These are phyloP conservation scores for Abrus precatorius DNA, from an alignment of 306 rosid species.

Conservation along the genomic window DNA sequence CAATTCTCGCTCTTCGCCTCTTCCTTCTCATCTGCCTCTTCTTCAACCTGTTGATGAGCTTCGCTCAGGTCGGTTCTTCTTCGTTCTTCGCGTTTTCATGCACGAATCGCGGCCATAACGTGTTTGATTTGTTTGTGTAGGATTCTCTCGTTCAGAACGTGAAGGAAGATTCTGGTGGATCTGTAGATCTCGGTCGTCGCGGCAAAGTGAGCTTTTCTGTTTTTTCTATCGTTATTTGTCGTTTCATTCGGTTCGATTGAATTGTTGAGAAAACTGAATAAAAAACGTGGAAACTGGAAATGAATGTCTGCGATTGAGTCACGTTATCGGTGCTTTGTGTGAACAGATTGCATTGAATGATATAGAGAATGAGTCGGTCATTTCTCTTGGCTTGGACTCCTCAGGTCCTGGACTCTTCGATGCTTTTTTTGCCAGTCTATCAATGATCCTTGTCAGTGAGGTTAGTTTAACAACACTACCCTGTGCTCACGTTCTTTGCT, in stretches of 20 bases:
- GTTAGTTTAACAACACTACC: slow-evolving; percentile 57
- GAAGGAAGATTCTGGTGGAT: slow-evolving; percentile 59
- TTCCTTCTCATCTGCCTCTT: slow-evolving; percentile 49
- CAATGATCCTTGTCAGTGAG: slow-evolving; percentile 97
- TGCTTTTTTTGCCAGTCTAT: slow-evolving; percentile 88
- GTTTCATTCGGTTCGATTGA: slow-evolving; percentile 25
- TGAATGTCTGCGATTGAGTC: slow-evolving; percentile 11
- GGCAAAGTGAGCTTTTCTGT: slow-evolving; percentile 62
- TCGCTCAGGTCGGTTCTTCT: slow-evolving; percentile 62
- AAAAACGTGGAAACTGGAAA: background rate
- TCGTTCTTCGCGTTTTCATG: background rate
- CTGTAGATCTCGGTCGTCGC: slow-evolving; percentile 90
- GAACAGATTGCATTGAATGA: slow-evolving; percentile 62
- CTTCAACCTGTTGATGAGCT: slow-evolving; percentile 37
- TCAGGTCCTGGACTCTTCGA: slow-evolving; percentile 86
- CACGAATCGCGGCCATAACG: slow-evolving; percentile 17
- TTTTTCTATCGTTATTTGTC: background rate
- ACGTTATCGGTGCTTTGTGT: slow-evolving; percentile 12
- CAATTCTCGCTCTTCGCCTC: slow-evolving; percentile 47
- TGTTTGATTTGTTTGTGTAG: slow-evolving; percentile 42
- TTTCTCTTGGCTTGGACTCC: slow-evolving; percentile 67
- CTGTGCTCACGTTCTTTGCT: background rate
- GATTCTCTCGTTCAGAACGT: slow-evolving; percentile 56
- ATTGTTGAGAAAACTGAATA: slow-evolving; percentile 23
- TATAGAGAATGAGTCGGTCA: slow-evolving; percentile 52